Evolutionary conservation across 148 eudicot species (phyloP).

Genomic region (Tetragonia tetragonoides): DNA sequence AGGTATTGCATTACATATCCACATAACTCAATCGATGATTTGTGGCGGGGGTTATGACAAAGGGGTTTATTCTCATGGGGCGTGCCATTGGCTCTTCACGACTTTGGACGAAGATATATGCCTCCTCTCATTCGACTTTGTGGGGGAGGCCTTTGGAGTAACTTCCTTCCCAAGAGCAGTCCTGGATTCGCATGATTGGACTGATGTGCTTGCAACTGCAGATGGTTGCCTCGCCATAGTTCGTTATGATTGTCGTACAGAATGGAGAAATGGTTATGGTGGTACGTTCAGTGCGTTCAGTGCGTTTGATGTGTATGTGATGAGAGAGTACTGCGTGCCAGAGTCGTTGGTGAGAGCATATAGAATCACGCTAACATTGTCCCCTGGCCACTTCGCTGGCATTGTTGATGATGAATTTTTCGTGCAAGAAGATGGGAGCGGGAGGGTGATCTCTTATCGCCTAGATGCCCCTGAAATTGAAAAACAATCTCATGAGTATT

Average conservation of each 20-base stretch:
- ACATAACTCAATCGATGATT: no score
- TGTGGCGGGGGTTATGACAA: not conserved
- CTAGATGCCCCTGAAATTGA: not conserved
- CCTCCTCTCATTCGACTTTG: not conserved
- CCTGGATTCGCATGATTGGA: no score
- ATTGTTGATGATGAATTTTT: constrained; percentile 4
- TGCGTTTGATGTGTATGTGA: not conserved
- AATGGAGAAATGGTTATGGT: not conserved
- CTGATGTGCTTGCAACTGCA: not conserved
- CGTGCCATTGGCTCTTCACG: not conserved
- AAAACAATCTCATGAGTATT: not conserved
- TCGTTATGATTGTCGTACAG: not conserved
- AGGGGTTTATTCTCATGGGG: not conserved
- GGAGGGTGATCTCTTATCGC: not conserved
- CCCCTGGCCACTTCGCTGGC: not conserved
- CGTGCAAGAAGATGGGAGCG: not conserved
- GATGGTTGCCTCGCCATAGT: constrained; percentile 7
- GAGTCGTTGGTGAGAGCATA: not conserved
- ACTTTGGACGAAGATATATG: not conserved
- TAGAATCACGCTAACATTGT: not conserved
- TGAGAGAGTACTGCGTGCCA: constrained; percentile 1
- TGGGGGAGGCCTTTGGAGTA: not conserved
- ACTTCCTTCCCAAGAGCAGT: not conserved
- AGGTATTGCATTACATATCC: not conserved
- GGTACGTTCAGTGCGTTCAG: not conserved